Evolutionary conservation across 179 eudicot species (phyloP).

Genomic region (Camellia oleifera): DNA sequence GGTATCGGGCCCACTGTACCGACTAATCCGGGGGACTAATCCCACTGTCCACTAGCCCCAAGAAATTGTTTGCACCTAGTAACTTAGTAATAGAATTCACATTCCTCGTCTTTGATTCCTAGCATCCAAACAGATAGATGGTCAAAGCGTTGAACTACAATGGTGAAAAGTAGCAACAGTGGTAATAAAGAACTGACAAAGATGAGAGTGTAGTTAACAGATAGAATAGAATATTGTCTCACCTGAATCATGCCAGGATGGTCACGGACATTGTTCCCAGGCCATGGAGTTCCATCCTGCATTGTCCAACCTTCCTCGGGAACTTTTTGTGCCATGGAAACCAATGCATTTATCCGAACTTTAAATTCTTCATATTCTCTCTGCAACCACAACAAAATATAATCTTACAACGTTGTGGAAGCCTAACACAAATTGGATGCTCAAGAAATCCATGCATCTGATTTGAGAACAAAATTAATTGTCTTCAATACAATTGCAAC

Average conservation of each 20-base stretch:
- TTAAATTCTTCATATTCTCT: slow-evolving; percentile 91
- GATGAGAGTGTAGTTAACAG: neutral
- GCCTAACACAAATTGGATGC: neutral
- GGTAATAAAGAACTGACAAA: neutral
- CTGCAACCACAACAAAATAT: slow-evolving; percentile 34
- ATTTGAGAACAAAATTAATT: neutral
- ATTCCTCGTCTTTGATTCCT: neutral
- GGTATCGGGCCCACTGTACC: too few species aligned
- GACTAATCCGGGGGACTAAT: too few species aligned
- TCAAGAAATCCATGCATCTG: neutral
- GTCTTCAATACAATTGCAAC: neutral
- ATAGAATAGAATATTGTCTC: neutral
- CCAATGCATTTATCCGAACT: slow-evolving; percentile 72
- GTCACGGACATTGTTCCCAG: slow-evolving; percentile 92
- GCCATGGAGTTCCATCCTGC: slow-evolving; percentile 99
- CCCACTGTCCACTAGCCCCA: too few species aligned
- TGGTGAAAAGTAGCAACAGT: neutral
- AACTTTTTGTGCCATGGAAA: slow-evolving; percentile 73
- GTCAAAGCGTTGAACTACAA: neutral
- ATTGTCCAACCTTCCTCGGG: slow-evolving; percentile 98
- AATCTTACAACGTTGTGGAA: neutral
- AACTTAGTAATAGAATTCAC: neutral
- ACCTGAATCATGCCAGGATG: slow-evolving; percentile 99
- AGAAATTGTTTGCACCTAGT: too few species aligned
- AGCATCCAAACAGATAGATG: neutral